phyloP scores from a whole-genome alignment of 768 basidiomycete species.

The Termitomyces sp. region DNA sequence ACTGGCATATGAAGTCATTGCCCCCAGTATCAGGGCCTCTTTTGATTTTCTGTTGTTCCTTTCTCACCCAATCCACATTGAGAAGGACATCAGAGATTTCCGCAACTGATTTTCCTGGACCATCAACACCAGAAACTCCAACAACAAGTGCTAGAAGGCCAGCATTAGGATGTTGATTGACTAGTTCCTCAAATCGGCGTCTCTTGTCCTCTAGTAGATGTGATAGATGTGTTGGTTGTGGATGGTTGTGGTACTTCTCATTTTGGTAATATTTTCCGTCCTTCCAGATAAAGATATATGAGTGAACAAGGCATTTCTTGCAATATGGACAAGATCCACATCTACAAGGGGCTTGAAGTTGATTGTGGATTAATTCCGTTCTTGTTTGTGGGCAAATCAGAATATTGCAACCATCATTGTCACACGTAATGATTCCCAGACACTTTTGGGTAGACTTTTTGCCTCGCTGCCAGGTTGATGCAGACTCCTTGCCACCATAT shows the following conservation, averaged over 20 bases:
- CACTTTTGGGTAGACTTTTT: no score
- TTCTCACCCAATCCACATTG: slow-evolving; percentile 2
- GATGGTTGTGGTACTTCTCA: neutral
- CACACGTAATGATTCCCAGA: no score
- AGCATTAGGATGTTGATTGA: no score
- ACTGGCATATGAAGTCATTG: slow-evolving; percentile 15
- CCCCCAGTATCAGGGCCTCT: neutral
- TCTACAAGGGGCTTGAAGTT: neutral
- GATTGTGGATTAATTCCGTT: neutral
- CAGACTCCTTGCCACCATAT: no score
- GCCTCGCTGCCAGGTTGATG: no score
- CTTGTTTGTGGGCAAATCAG: neutral
- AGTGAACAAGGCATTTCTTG: neutral
- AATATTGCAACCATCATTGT: no score
- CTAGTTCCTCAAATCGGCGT: neutral
- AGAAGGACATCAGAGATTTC: no score
- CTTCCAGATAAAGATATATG: neutral
- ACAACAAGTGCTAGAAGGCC: slow-evolving; percentile 7
- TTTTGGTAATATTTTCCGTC: neutral
- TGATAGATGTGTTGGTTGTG: neutral
- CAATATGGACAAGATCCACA: no score
- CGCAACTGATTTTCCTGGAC: no score
- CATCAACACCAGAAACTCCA: slow-evolving; percentile 16
- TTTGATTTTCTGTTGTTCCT: slow-evolving; percentile 10
- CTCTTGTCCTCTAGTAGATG: neutral